phyloP scores from a whole-genome alignment of 2,329 filamentous ascomycete species.

The Curvularia hawaiiensis region DNA sequence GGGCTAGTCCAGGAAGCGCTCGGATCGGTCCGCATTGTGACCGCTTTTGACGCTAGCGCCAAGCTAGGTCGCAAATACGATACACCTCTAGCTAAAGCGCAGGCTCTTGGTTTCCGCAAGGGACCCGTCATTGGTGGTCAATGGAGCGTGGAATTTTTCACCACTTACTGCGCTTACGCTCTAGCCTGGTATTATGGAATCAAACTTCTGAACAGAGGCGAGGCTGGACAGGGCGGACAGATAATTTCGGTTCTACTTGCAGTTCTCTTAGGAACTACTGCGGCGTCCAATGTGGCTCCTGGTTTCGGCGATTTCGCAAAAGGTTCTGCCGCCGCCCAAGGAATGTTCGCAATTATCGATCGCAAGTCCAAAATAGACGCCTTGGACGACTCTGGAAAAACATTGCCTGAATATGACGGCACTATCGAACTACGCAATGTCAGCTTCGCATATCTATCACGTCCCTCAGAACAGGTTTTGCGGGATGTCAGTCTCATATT shows the following conservation, averaged over 20 bases:
- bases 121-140: not conserved
- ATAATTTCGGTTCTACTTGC: not conserved
- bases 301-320: slow-evolving; percentile 1
- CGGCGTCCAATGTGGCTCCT: not conserved
- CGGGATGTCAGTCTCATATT: slow-evolving; percentile 64
- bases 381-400: not conserved
- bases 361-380: not conserved
- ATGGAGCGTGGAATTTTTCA: not conserved
- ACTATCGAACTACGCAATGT: no score
- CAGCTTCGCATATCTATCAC: slow-evolving; percentile 47
- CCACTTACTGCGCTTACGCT: not conserved
- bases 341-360: slow-evolving; percentile 1
- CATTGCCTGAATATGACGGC: no score
- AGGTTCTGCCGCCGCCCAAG: not conserved
- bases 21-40: slow-evolving; percentile 1
- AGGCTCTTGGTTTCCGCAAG: not conserved
- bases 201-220: not conserved
- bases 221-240: not conserved
- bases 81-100: not conserved
- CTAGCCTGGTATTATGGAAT: not conserved
- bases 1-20: not conserved
- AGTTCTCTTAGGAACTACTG: not conserved
- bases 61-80: not conserved
- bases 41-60: not conserved
- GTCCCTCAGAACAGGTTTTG: slow-evolving; percentile 67